These are phyloP conservation scores for Botrytis aclada DNA, from an alignment of 2,329 filamentous ascomycete genomes.

Conservation along the genomic window DNA sequence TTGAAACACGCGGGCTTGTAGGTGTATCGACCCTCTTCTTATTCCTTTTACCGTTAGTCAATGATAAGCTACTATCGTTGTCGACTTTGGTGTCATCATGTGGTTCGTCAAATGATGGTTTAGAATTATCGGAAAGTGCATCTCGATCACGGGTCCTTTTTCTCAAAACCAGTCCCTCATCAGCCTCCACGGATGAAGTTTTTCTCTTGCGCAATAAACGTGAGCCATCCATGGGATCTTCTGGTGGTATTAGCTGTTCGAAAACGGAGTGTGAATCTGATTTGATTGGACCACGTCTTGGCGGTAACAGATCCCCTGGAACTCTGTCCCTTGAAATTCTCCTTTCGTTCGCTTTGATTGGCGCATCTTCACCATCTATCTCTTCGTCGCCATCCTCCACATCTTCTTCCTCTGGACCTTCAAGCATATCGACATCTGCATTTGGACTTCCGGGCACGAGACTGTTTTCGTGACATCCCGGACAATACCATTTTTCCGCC, in stretches of 20 bases:
- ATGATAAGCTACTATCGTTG: constrained; percentile 13
- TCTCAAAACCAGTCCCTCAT: constrained; percentile 52
- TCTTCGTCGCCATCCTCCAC: constrained; percentile 14
- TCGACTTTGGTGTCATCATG: constrained; percentile 24
- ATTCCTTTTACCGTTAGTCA: constrained; percentile 26
- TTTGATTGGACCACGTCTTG: constrained; percentile 60
- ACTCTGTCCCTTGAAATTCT: constrained; percentile 63
- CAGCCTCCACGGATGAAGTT: constrained; percentile 64
- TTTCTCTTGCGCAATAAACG: constrained; percentile 81
- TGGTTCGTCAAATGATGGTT: constrained; percentile 20
- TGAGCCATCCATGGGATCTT: constrained; percentile 72
- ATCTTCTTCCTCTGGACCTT: constrained; percentile 18
- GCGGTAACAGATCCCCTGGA: constrained; percentile 68
- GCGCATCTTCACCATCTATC: not conserved
- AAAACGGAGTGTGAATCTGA: constrained; percentile 75
- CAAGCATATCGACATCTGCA: constrained; percentile 22
- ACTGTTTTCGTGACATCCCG: constrained; percentile 47
- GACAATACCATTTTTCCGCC: constrained; percentile 60
- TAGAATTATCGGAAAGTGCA: constrained; percentile 25
- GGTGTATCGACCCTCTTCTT: constrained; percentile 24
- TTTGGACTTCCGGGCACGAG: constrained; percentile 41
- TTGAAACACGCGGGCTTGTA: constrained; percentile 46
- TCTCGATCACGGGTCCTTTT: constrained; percentile 45
- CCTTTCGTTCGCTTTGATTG: constrained; percentile 40
- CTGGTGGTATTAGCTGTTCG: constrained; percentile 67